phyloP scores from a whole-genome alignment of 805 yeast genomes.

The Hanseniaspora thailandica region DNA sequence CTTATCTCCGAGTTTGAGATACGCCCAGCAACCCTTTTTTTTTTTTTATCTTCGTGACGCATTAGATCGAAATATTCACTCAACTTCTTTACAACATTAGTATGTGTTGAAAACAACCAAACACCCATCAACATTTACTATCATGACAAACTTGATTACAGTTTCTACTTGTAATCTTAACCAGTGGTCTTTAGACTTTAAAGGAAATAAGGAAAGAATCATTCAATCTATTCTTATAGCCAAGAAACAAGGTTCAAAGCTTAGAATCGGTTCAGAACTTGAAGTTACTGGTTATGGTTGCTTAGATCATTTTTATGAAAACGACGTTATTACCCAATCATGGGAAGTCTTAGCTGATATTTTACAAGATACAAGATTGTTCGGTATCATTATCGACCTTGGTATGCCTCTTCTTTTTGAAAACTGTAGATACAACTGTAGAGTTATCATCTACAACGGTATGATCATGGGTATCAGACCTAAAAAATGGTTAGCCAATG shows the following conservation, averaged over 20 bases:
- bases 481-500: conserved; percentile 85
- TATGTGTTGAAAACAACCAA: too few relatives aligned
- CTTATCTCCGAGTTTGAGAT: too few relatives aligned
- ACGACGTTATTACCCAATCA: conserved; percentile 74
- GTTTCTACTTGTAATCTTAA: conserved; percentile 88
- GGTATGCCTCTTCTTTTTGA: conserved; percentile 92
- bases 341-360: conserved; percentile 91
- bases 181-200: conserved; percentile 98
- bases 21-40: too few relatives aligned
- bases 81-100: too few relatives aligned
- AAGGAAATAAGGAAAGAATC: conserved; percentile 89
- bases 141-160: conserved; percentile 79
- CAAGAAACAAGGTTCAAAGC: conserved; percentile 57
- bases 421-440: conserved; percentile 81
- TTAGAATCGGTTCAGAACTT: conserved; percentile 94
- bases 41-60: too few relatives aligned
- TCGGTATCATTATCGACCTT: conserved; percentile 71
- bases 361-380: conserved; percentile 51
- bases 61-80: too few relatives aligned
- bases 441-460: conserved; percentile 70
- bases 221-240: conserved; percentile 69
- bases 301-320: conserved; percentile 84
- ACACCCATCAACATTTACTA: too few relatives aligned
- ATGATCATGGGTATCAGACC: conserved; percentile 80
- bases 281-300: conserved; percentile 94